Conservation (phyloP, 805 yeast genomes). For the Hanseniaspora nectarophila region DNA sequence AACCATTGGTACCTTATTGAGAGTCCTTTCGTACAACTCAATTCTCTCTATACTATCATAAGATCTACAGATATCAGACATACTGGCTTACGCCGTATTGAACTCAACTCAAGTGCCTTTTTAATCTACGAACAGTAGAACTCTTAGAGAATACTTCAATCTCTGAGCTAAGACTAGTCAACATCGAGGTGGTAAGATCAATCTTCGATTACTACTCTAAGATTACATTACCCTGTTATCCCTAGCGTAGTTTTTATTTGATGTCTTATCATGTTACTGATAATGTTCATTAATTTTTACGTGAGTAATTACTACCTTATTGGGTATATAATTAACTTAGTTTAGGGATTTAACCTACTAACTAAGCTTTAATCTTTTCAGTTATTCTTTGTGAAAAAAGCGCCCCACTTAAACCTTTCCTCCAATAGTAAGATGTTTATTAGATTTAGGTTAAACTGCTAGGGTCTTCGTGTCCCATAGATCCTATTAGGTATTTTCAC, state of each 20-base stretch:
- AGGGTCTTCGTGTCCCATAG: constrained; percentile 8
- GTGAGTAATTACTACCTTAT: neutral
- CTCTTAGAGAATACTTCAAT: neutral
- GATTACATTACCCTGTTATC: constrained; percentile 5
- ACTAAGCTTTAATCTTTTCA: constrained; percentile 3
- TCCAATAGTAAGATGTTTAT: neutral
- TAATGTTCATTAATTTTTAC: constrained; percentile 6
- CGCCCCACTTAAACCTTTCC: constrained; percentile 2
- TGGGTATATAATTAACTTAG: neutral
- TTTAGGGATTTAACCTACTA: neutral
- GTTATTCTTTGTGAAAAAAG: constrained; percentile 3
- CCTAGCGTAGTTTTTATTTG: constrained; percentile 5
- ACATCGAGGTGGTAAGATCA: constrained; percentile 9
- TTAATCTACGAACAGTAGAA: constrained; percentile 7
- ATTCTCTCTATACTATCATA: neutral
- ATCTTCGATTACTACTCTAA: constrained; percentile 3
- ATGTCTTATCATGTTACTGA: neutral
- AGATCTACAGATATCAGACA: constrained; percentile 5
- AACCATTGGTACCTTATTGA: neutral
- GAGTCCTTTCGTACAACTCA: constrained; percentile 2
- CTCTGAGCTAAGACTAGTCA: constrained; percentile 4
- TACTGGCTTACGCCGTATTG: constrained; percentile 7
- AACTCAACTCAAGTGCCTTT: constrained; percentile 8
- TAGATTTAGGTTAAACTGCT: neutral
- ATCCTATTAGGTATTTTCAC: constrained; percentile 6